Evolutionary conservation across 208 protist species (phyloP), one percentile per base, ranked within the genome.

Genomic region (Leptomonas seymouri): DNA sequence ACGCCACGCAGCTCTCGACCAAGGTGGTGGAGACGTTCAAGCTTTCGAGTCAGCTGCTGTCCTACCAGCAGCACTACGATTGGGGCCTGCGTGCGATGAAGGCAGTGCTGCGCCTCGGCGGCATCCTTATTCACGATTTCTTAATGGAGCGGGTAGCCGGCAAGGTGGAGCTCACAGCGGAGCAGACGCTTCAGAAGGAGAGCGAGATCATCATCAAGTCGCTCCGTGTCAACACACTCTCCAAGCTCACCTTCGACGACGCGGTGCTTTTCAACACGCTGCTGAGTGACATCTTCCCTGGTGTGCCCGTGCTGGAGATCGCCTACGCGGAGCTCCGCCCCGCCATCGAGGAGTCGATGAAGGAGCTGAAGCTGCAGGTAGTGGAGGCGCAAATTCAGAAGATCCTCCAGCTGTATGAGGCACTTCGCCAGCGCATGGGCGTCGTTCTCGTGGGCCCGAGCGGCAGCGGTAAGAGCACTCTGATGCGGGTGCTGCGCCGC

Each of bases 11-110:
- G 12, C 82, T 99, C 25, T 85, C 93, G 4, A 86, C 85, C 41
- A 98, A 98, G 82, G 93, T 98, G 20, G 97, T 99, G 28, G 79
- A 90, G 53, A 88, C 99, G 28, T 99, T 99, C 89, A 87, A 83
- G 60, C 85, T 99, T 4, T 90, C 81, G 23, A 90, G 89, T 63
- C 95, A 99, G 80, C 86, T 99, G 7, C 86, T 99, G 15, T 98
- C 97, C 9, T 77, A 86, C 48, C 97, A 99, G 83, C 95, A 98
- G 73, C 98, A 99, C 83, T 99, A 99, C 79, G 98, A 99, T 78
- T 99, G 98, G 98, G 98, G 98, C 23, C 87, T 99, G 57, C 96
- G 98, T 61, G 87, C 98, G 4, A 94, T 99, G 81, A 99, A 99
- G 85, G 93, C 98, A 49, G 91, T 99, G 20, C 82, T 99, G 67